Conservation (phyloP, 176 grass and related monocot species). For the Dendrocalamus sinicus region DNA sequence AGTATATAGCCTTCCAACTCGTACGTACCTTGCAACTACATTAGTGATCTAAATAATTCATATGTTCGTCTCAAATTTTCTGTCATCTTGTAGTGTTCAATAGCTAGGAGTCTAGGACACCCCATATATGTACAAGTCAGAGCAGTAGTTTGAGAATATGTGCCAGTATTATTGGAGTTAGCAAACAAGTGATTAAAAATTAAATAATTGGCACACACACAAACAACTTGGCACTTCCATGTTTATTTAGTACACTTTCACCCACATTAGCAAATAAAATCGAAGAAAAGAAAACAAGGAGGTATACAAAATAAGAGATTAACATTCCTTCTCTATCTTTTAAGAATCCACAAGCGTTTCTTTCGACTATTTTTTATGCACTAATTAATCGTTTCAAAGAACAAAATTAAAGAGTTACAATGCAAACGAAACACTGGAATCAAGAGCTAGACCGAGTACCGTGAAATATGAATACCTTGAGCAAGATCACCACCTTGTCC, state of each 20-base stretch:
- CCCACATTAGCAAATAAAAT: background rate
- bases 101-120: background rate
- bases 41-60: background rate
- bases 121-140: background rate
- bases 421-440: background rate
- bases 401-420: background rate
- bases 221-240: background rate
- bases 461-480: constrained; percentile 44
- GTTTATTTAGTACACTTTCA: background rate
- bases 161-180: constrained; percentile 12
- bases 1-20: background rate
- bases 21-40: background rate
- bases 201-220: background rate
- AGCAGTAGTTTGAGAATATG: constrained; percentile 1
- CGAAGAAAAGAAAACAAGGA: background rate
- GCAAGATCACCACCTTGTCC: constrained; percentile 44
- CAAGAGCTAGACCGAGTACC: background rate
- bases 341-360: background rate
- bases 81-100: constrained; percentile 14
- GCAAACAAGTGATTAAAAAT: background rate
- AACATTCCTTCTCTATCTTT: background rate
- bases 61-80: background rate
- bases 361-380: constrained; percentile 21
- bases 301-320: background rate
- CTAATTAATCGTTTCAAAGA: constrained; percentile 12